Evolutionary conservation across 371 early-diverging fungal genomes (phyloP).

Genomic region (Thermomucor indicae-seudaticae): DNA sequence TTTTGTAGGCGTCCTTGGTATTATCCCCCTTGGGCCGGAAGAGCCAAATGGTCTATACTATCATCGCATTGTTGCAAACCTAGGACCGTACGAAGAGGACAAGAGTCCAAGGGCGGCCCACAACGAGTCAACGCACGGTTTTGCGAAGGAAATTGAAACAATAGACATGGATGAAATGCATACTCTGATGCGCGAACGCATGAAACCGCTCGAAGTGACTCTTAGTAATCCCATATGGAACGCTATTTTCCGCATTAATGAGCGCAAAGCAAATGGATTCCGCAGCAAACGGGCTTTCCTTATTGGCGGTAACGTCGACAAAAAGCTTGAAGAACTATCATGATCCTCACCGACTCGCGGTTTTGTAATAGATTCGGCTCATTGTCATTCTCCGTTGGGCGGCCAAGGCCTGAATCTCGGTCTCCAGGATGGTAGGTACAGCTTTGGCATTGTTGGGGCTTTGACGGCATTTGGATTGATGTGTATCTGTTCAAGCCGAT

Average conservation of each 20-base stretch:
- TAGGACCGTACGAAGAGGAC: constrained; percentile 7
- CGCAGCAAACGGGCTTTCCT: constrained; percentile 28
- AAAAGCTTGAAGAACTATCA: background rate
- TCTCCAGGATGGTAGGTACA: constrained; percentile 32
- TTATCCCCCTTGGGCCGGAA: constrained; percentile 6
- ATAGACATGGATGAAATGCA: constrained; percentile 1
- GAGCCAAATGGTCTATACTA: constrained; percentile 1
- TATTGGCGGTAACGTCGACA: constrained; percentile 24
- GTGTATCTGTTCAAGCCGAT: constrained; percentile 17
- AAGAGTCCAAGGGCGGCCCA: background rate
- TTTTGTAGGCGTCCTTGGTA: background rate
- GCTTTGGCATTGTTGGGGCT: background rate
- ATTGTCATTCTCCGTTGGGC: constrained; percentile 42
- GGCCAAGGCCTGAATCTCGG: constrained; percentile 45
- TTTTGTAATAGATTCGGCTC: constrained; percentile 29
- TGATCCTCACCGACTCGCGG: background rate
- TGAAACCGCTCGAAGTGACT: constrained; percentile 3
- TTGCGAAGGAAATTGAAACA: background rate
- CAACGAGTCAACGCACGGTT: constrained; percentile 3
- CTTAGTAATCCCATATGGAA: constrained; percentile 13
- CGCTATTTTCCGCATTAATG: constrained; percentile 33
- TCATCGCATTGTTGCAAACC: constrained; percentile 3
- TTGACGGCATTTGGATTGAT: background rate
- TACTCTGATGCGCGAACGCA: constrained; percentile 2
- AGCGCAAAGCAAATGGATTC: constrained; percentile 37